These are phyloP conservation scores for Tylopilus subfusipes DNA, from an alignment of 768 basidiomycete genomes.

Conservation along the genomic window DNA sequence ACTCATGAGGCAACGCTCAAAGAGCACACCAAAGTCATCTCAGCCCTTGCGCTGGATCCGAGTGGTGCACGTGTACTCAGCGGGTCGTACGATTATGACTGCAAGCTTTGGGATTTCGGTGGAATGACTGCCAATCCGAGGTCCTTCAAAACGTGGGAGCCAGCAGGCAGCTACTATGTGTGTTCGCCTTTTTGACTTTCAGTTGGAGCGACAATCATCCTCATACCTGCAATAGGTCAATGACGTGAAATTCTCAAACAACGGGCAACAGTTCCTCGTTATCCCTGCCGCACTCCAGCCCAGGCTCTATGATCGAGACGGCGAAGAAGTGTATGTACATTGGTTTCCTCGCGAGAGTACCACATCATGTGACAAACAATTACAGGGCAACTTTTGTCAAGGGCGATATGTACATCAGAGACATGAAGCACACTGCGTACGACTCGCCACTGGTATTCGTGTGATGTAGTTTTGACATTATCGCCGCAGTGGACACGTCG, in stretches of 20 bases:
- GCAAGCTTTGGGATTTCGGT: constrained; percentile 98
- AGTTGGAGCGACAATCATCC: neutral
- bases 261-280: constrained; percentile 81
- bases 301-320: constrained; percentile 88
- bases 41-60: constrained; percentile 88
- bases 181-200: constrained; percentile 12
- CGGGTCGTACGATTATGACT: constrained; percentile 96
- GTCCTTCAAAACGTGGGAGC: constrained; percentile 97
- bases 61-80: constrained; percentile 89
- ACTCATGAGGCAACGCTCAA: constrained; percentile 91
- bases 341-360: constrained; percentile 16
- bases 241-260: constrained; percentile 85
- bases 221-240: constrained; percentile 57
- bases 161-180: constrained; percentile 90
- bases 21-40: constrained; percentile 94
- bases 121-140: constrained; percentile 90
- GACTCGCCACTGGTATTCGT: constrained; percentile 32
- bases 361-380: constrained; percentile 47
- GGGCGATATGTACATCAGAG: constrained; percentile 96
- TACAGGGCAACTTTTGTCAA: constrained; percentile 77
- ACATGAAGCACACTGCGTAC: constrained; percentile 98
- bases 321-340: constrained; percentile 79
- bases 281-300: constrained; percentile 87
- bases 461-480: constrained; percentile 4
- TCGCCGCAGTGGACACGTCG: constrained; percentile 79